phyloP scores from a whole-genome alignment of 352 stramenopile species.

The Aphanomyces euteiches region DNA sequence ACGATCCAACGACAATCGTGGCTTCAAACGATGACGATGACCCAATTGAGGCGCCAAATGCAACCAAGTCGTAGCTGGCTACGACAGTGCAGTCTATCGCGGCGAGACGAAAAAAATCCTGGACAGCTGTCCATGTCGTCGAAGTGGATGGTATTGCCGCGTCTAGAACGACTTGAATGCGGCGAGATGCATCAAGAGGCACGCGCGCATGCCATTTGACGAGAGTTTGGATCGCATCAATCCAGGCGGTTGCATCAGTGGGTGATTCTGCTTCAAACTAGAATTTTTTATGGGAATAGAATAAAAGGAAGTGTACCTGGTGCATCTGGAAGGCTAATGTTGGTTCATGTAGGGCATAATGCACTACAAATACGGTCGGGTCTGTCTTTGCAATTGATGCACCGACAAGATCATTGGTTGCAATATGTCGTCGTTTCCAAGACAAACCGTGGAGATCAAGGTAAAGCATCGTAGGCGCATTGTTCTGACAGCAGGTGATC shows the following conservation, averaged over 20 bases:
- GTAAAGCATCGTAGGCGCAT: background rate
- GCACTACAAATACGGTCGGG: background rate
- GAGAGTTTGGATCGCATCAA: constrained; percentile 9
- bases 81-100: background rate
- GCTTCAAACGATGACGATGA: background rate
- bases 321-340: background rate
- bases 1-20: background rate
- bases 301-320: background rate
- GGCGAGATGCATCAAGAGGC: background rate
- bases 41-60: background rate
- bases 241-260: background rate
- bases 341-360: background rate
- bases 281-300: background rate
- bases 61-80: background rate
- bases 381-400: background rate
- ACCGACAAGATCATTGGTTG: background rate
- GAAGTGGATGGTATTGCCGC: background rate
- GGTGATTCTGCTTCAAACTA: background rate
- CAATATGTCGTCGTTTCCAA: constrained; percentile 5
- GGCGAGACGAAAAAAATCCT: background rate
- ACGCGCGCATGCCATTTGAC: constrained; percentile 20
- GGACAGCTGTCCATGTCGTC: background rate
- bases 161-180: constrained; percentile 14
- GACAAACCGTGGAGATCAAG: constrained; percentile 7
- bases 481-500: background rate